Evolutionary conservation across 164 flowering plant genomes (phyloP).

Genomic region (Vitis labrusca): DNA sequence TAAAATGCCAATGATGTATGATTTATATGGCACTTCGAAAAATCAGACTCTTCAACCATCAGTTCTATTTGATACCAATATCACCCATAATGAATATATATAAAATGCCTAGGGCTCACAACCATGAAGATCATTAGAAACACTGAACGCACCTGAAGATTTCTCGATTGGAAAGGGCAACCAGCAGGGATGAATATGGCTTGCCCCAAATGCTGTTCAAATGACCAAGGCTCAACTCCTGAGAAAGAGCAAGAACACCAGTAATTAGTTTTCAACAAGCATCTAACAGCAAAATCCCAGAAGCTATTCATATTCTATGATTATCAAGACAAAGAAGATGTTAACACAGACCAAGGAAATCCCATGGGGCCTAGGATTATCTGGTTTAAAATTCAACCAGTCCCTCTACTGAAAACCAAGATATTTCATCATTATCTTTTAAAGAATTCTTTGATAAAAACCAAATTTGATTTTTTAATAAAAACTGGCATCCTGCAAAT

Average conservation of each 20-base stretch:
- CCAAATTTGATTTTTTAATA: neutral
- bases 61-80: too few species aligned
- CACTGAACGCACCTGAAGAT: slow-evolving; percentile 63
- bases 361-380: too few species aligned
- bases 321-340: neutral
- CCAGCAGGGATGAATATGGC: slow-evolving; percentile 95
- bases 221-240: slow-evolving; percentile 97
- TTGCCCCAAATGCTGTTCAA: slow-evolving; percentile 80
- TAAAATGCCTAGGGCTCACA: too few species aligned
- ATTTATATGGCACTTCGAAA: too few species aligned
- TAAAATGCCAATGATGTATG: too few species aligned
- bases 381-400: too few species aligned
- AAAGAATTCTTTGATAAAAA: too few species aligned
- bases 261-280: neutral
- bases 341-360: neutral
- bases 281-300: neutral
- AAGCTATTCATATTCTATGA: neutral
- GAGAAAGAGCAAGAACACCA: slow-evolving; percentile 6
- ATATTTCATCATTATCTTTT: too few species aligned
- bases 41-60: too few species aligned
- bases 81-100: too few species aligned
- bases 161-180: slow-evolving; percentile 82
- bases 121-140: too few species aligned
- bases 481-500: neutral
- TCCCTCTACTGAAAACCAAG: too few species aligned